Evolutionary conservation across 768 basidiomycete genomes (phyloP).

Genomic region (Cystofilobasidium capitatum): DNA sequence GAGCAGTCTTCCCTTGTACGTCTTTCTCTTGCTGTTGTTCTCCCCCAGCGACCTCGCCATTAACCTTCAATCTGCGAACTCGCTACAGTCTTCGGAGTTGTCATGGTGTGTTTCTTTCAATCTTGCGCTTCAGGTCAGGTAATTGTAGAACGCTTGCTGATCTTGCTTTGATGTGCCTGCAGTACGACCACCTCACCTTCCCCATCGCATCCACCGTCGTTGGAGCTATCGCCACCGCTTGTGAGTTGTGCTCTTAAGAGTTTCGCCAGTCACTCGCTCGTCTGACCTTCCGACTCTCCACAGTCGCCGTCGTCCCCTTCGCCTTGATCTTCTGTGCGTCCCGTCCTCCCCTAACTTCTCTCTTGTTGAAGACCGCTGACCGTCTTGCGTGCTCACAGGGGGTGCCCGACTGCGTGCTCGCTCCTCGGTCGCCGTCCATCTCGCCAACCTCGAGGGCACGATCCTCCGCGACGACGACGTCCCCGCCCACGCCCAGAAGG

Average conservation of each 20-base stretch:
- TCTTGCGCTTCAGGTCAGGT: neutral
- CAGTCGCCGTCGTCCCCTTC: neutral
- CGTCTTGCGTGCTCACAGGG: conserved; percentile 26
- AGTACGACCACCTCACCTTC: conserved; percentile 29
- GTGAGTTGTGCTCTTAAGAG: conserved; percentile 9
- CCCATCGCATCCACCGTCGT: conserved; percentile 34
- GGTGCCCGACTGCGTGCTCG: conserved; percentile 16
- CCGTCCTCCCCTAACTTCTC: neutral
- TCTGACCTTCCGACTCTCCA: neutral
- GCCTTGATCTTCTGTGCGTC: neutral
- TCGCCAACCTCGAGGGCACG: conserved; percentile 22
- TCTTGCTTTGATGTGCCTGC: neutral
- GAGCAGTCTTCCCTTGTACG: conserved; percentile 32
- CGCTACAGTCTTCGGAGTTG: conserved; percentile 29
- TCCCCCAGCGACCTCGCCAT: neutral
- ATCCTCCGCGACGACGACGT: conserved; percentile 22
- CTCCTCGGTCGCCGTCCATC: conserved; percentile 22
- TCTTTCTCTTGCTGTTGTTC: neutral
- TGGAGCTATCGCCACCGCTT: conserved; percentile 30
- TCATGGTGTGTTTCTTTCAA: neutral
- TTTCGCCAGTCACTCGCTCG: neutral
- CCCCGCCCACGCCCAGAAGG: neutral
- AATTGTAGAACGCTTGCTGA: conserved; percentile 3
- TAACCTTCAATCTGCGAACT: neutral
- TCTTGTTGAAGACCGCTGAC: conserved; percentile 25